These are phyloP conservation scores for Saccharomycopsis vini DNA, from an alignment of 805 yeast genomes.

Conservation along the genomic window DNA sequence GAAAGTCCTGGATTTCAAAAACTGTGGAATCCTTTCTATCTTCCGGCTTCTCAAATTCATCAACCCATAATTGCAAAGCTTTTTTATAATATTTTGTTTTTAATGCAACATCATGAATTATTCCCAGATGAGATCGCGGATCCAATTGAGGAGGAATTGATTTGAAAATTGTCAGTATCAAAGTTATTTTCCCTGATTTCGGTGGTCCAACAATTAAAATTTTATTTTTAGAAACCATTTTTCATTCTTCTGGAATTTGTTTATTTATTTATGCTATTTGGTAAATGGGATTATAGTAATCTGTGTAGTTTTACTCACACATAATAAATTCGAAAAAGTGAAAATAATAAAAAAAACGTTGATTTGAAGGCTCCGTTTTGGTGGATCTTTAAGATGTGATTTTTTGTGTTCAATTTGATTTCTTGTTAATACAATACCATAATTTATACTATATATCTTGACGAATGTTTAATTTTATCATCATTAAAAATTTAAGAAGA, in stretches of 20 bases:
- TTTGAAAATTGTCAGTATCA: constrained; percentile 7
- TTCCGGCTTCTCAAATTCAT: constrained; percentile 22
- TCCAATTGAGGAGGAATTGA: constrained; percentile 3
- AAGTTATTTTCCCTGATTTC: constrained; percentile 15
- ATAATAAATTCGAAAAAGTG: no score
- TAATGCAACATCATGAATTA: constrained; percentile 14
- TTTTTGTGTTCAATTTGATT: no score
- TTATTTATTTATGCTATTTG: no score
- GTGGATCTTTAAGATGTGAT: no score
- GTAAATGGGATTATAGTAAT: no score
- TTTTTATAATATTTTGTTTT: constrained; percentile 17
- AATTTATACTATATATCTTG: no score
- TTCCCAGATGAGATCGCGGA: constrained; percentile 11
- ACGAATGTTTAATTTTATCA: no score
- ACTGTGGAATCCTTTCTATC: constrained; percentile 18
- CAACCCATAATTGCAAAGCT: constrained; percentile 18
- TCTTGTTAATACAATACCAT: no score
- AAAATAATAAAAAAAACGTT: no score
- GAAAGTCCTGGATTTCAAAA: neutral
- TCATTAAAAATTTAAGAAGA: no score
- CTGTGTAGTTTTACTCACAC: no score
- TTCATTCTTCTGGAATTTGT: neutral
- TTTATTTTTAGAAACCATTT: constrained; percentile 16
- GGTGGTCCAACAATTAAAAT: constrained; percentile 13
- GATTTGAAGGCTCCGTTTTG: no score